A percentile compares a stretch with the other conserved stretches of the same genome.
These are phyloP conservation scores for Scleromitrula shiraiana DNA, from an alignment of 2,329 filamentous ascomycete species.

Conservation along the genomic window DNA sequence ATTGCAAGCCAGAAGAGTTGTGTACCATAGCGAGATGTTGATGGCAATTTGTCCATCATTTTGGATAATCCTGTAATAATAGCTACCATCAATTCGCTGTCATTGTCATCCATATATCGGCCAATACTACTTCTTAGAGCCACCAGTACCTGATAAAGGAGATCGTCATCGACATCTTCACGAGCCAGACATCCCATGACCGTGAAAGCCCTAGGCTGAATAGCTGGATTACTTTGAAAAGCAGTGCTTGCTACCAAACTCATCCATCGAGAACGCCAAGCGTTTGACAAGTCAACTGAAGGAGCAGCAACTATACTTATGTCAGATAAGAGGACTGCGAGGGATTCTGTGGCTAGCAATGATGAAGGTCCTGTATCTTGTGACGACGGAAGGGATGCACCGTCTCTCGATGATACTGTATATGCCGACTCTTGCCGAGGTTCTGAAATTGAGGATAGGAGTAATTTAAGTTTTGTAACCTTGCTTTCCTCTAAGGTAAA, in stretches of 20 bases:
- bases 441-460: slow-evolving; percentile 52
- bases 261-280: slow-evolving; percentile 67
- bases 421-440: slow-evolving; percentile 51
- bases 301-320: slow-evolving; percentile 56
- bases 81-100: slow-evolving; percentile 60
- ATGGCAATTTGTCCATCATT: slow-evolving; percentile 62
- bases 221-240: slow-evolving; percentile 65
- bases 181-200: slow-evolving; percentile 64
- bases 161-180: slow-evolving; percentile 65
- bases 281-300: slow-evolving; percentile 56
- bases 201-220: slow-evolving; percentile 60
- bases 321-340: slow-evolving; percentile 55
- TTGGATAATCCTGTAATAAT: slow-evolving; percentile 61
- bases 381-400: slow-evolving; percentile 44
- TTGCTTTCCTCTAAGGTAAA: slow-evolving; percentile 54
- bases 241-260: slow-evolving; percentile 64
- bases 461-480: slow-evolving; percentile 36
- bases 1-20: slow-evolving; percentile 66
- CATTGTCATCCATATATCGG: slow-evolving; percentile 57
- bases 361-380: slow-evolving; percentile 40
- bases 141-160: slow-evolving; percentile 63
- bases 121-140: slow-evolving; percentile 56
- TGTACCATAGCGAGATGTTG: slow-evolving; percentile 58
- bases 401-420: slow-evolving; percentile 43
- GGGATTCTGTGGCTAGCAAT: slow-evolving; percentile 45